phyloP scores from a whole-genome alignment of 176 grass and related monocot genomes.

The Melocanna baccifera region DNA sequence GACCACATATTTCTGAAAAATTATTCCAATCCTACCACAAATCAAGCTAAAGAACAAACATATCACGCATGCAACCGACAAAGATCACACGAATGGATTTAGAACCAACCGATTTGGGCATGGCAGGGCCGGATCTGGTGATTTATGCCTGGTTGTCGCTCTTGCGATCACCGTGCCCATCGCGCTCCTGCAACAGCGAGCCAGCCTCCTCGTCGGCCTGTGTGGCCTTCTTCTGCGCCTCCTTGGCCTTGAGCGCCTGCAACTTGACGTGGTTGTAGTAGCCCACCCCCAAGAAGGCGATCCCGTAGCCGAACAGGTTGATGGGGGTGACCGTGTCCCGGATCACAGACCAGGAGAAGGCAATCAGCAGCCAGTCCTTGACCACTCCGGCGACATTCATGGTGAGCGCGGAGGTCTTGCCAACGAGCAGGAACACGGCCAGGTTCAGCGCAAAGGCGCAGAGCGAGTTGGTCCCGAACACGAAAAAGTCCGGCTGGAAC shows the following conservation, averaged over 20 bases:
- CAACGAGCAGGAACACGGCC: conserved; percentile 86
- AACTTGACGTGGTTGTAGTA: conserved; percentile 95
- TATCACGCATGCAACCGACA: neutral
- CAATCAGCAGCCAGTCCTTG: conserved; percentile 94
- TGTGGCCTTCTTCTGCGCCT: conserved; percentile 60
- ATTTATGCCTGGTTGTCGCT: conserved; percentile 65
- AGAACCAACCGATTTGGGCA: conserved; percentile 40
- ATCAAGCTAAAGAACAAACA: conserved; percentile 16
- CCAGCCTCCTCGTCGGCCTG: conserved; percentile 70
- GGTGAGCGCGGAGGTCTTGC: conserved; percentile 93
- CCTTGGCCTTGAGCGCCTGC: conserved; percentile 84
- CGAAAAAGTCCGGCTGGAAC: conserved; percentile 76
- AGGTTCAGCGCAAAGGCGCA: conserved; percentile 96
- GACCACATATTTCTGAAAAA: neutral
- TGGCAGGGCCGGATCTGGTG: conserved; percentile 20
- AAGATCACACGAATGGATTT: neutral
- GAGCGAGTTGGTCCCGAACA: conserved; percentile 86
- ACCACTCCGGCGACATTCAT: conserved; percentile 96
- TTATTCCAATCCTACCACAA: neutral
- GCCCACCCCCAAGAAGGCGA: conserved; percentile 79
- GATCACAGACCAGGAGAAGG: conserved; percentile 98
- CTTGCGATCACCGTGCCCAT: conserved; percentile 55
- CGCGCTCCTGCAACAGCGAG: conserved; percentile 62
- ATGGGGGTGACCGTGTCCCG: conserved; percentile 75
- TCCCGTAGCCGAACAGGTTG: conserved; percentile 88